phyloP scores from a whole-genome alignment of 2,329 filamentous ascomycete species.

The Alternaria brassicae region DNA sequence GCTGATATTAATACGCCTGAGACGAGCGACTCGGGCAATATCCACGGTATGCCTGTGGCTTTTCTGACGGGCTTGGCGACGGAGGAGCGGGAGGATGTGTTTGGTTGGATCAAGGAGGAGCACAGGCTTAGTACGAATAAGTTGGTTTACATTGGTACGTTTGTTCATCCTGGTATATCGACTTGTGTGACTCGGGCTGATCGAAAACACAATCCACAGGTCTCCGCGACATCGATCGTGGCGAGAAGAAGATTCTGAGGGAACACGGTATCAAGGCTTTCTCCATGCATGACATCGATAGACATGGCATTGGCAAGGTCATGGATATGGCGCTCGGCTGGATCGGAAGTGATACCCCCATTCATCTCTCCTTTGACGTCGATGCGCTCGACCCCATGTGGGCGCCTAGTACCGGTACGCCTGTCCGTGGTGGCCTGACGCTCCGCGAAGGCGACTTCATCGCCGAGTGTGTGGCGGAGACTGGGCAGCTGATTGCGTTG shows the following conservation, averaged over 20 bases:
- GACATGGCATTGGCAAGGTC: conserved; percentile 90
- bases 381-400: conserved; percentile 95
- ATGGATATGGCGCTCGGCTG: conserved; percentile 98
- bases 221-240: conserved; percentile 87
- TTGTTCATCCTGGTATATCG: not conserved
- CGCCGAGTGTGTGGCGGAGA: conserved; percentile 70
- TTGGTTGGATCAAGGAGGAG: conserved; percentile 86
- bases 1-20: conserved; percentile 98
- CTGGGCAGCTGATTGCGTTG: conserved; percentile 64
- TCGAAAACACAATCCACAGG: not conserved
- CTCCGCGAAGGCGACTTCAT: conserved; percentile 97
- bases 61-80: conserved; percentile 87
- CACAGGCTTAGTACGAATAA: conserved; percentile 76
- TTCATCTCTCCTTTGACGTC: conserved; percentile 96
- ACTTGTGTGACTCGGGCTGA: too few species aligned
- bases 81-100: conserved; percentile 77
- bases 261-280: conserved; percentile 95
- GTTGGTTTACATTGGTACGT: conserved; percentile 86
- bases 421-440: conserved; percentile 90
- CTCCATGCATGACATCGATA: conserved; percentile 98
- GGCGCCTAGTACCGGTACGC: conserved; percentile 94
- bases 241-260: conserved; percentile 88
- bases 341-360: conserved; percentile 92
- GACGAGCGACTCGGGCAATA: conserved; percentile 86
- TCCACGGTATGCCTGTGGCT: conserved; percentile 96